These are phyloP conservation scores for Teunomyces cretensis DNA, from an alignment of 805 yeast genomes.

Conservation along the genomic window DNA sequence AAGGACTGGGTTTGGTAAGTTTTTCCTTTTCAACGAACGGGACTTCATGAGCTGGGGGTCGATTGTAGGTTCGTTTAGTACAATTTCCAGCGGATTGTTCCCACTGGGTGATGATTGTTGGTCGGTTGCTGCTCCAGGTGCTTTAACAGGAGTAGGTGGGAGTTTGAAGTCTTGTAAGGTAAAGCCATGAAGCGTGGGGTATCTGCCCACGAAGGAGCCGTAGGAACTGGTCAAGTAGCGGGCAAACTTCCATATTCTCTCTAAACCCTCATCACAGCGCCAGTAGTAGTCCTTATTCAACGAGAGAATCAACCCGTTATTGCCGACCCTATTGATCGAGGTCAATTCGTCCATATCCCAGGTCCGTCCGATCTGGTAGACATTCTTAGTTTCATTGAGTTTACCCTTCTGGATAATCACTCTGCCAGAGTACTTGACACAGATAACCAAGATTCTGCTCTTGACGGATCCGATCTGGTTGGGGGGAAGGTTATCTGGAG, in stretches of 20 bases:
- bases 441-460: constrained; percentile 57
- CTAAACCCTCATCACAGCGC: constrained; percentile 45
- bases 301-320: constrained; percentile 56
- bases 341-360: constrained; percentile 80
- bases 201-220: constrained; percentile 36
- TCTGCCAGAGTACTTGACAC: constrained; percentile 64
- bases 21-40: constrained; percentile 21
- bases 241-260: constrained; percentile 35
- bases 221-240: constrained; percentile 32
- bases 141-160: constrained; percentile 21
- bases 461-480: constrained; percentile 43
- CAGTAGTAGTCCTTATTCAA: constrained; percentile 84
- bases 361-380: constrained; percentile 87
- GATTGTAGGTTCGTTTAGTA: constrained; percentile 19
- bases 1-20: constrained; percentile 20
- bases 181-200: constrained; percentile 36
- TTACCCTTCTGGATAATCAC: constrained; percentile 83
- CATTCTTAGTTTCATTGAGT: constrained; percentile 62
- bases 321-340: constrained; percentile 51
- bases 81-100: constrained; percentile 6
- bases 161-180: constrained; percentile 34
- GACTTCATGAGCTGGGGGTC: constrained; percentile 21
- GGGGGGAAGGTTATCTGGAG: constrained; percentile 56
- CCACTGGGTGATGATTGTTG: background rate
- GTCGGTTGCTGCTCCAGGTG: background rate